These are phyloP conservation scores for Podaxis mareebaensis DNA, from an alignment of 768 basidiomycete species.

Conservation along the genomic window DNA sequence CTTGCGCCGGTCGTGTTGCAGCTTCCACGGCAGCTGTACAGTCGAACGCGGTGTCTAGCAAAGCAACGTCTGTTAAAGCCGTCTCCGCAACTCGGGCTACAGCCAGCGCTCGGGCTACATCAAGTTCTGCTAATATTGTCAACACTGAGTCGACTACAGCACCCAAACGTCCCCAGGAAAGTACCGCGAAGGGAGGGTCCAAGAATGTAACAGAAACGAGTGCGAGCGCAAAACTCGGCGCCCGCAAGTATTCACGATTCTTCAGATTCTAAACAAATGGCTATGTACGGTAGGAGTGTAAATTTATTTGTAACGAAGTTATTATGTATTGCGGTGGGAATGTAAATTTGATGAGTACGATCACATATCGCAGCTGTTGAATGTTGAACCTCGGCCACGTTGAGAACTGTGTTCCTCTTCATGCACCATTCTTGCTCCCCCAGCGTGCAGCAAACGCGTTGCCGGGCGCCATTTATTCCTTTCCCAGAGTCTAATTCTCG, in stretches of 20 bases:
- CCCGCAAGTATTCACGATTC: conserved; percentile 8
- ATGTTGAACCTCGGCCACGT: neutral
- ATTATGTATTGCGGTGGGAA: neutral
- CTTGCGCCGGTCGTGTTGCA: conserved; percentile 23
- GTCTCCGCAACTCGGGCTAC: neutral
- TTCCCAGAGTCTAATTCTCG: neutral
- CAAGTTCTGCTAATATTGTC: neutral
- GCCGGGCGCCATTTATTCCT: conserved; percentile 1
- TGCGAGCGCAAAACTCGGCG: neutral
- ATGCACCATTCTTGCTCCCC: neutral
- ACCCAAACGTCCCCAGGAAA: neutral
- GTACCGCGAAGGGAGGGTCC: neutral
- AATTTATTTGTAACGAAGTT: neutral
- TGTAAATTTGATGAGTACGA: neutral
- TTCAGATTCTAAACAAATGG: conserved; percentile 3
- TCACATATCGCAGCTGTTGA: neutral
- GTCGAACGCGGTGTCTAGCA: neutral
- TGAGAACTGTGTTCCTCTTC: neutral
- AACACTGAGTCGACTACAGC: neutral
- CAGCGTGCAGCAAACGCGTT: conserved; percentile 13
- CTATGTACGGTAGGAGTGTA: neutral
- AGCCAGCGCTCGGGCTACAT: neutral
- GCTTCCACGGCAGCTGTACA: neutral
- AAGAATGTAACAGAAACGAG: neutral
- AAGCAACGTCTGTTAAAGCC: neutral